Evolutionary conservation across 2,329 filamentous ascomycete genomes (phyloP).

Genomic region (Parascedosporium putredinis): DNA sequence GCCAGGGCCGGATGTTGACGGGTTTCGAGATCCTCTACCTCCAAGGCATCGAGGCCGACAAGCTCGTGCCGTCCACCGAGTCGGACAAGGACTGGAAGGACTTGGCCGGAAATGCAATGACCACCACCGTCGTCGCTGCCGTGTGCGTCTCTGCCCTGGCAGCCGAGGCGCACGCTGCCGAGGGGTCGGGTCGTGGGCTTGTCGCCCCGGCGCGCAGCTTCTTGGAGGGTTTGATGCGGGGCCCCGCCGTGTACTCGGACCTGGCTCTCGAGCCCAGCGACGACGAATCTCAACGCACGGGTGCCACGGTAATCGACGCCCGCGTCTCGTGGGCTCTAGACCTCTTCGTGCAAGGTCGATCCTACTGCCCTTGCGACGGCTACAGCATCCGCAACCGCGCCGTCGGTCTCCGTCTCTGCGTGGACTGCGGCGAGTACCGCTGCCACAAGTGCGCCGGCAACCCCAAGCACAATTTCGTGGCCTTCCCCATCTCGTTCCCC

Average conservation of each 20-base stretch:
- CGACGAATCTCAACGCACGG: no score
- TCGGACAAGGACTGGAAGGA: conserved; percentile 52
- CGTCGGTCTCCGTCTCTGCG: conserved; percentile 18
- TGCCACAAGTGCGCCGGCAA: conserved; percentile 29
- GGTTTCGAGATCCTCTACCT: conserved; percentile 53
- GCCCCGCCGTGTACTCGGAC: neutral
- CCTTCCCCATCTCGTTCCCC: neutral
- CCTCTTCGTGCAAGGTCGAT: conserved; percentile 14
- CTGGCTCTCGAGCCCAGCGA: no score
- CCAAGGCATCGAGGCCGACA: conserved; percentile 57
- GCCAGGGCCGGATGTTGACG: conserved; percentile 47
- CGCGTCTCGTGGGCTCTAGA: neutral
- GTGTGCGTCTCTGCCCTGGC: conserved; percentile 51
- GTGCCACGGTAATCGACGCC: no score
- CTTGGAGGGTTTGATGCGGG: neutral
- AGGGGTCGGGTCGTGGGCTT: neutral
- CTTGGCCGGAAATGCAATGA: conserved; percentile 73
- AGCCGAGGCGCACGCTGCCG: conserved; percentile 9
- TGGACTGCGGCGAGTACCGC: conserved; percentile 22
- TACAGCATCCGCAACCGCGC: conserved; percentile 19
- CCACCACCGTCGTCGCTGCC: conserved; percentile 57
- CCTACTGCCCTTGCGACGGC: conserved; percentile 25
- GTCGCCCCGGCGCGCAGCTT: conserved; percentile 5
- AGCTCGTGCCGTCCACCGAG: conserved; percentile 54
- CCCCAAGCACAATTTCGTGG: conserved; percentile 22